Evolutionary conservation across 257 asterid genomes (phyloP).

Genomic region (Solanum piurae): DNA sequence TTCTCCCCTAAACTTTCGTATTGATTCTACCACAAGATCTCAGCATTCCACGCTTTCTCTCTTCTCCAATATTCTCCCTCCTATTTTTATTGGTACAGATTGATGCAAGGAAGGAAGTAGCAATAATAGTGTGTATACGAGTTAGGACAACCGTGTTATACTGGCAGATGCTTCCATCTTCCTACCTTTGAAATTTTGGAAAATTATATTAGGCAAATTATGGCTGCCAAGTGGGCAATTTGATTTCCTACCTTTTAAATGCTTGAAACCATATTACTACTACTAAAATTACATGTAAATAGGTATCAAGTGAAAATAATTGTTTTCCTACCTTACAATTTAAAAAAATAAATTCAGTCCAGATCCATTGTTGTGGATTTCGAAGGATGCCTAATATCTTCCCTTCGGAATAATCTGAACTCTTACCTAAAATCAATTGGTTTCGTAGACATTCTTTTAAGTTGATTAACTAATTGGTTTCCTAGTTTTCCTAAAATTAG

Average conservation of each 20-base stretch:
- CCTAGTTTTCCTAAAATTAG: too few relatives aligned
- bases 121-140: not conserved
- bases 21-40: constrained; percentile 33
- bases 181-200: not conserved
- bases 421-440: too few relatives aligned
- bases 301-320: not conserved
- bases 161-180: not conserved
- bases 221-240: not conserved
- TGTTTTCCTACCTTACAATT: not conserved
- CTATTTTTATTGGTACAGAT: not conserved
- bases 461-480: too few relatives aligned
- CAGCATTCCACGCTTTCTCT: constrained; percentile 12
- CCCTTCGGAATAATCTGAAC: too few relatives aligned
- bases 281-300: not conserved
- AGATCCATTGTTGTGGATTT: too few relatives aligned
- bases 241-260: not conserved
- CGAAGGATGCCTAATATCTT: too few relatives aligned
- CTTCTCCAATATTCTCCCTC: constrained; percentile 3
- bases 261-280: not conserved
- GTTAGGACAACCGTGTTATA: not conserved
- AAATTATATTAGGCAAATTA: not conserved
- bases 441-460: too few relatives aligned
- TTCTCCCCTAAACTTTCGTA: constrained; percentile 20
- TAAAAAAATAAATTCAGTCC: too few relatives aligned
- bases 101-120: not conserved